Conservation (phyloP, 108 stramenopile species). For the Fistulifera pelliculosa region DNA sequence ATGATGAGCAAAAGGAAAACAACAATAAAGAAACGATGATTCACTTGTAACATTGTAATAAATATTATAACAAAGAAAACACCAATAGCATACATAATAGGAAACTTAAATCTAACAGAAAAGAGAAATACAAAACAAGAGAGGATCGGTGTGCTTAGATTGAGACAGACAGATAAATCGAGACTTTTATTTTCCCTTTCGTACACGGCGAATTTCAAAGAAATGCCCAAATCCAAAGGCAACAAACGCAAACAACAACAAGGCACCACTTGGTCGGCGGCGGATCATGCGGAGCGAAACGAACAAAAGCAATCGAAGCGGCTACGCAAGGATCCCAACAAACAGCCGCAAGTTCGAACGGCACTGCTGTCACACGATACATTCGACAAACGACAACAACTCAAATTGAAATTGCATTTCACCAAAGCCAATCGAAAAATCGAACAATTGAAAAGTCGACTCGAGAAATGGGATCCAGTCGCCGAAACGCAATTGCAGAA, state of each 20-base stretch:
- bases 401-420: slow-evolving; percentile 60
- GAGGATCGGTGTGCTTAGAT: too few species aligned
- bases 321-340: background rate
- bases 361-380: slow-evolving; percentile 29
- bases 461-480: slow-evolving; percentile 69
- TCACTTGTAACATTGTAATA: too few species aligned
- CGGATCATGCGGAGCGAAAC: slow-evolving; percentile 33
- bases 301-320: slow-evolving; percentile 23
- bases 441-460: slow-evolving; percentile 29
- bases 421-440: slow-evolving; percentile 50
- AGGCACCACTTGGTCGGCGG: slow-evolving; percentile 18
- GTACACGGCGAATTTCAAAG: too few species aligned
- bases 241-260: background rate
- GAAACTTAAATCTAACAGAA: too few species aligned
- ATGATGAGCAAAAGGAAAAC: too few species aligned
- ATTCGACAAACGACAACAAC: slow-evolving; percentile 26
- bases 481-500: slow-evolving; percentile 27
- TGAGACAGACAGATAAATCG: too few species aligned
- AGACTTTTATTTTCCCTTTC: too few species aligned
- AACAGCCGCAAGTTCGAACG: slow-evolving; percentile 10
- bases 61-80: too few species aligned
- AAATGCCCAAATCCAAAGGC: background rate
- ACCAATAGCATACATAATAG: too few species aligned
- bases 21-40: too few species aligned
- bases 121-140: too few species aligned